Base-by-base conservation (phyloP, 805 yeast genomes). In the Candida taoyuanica region DNA sequence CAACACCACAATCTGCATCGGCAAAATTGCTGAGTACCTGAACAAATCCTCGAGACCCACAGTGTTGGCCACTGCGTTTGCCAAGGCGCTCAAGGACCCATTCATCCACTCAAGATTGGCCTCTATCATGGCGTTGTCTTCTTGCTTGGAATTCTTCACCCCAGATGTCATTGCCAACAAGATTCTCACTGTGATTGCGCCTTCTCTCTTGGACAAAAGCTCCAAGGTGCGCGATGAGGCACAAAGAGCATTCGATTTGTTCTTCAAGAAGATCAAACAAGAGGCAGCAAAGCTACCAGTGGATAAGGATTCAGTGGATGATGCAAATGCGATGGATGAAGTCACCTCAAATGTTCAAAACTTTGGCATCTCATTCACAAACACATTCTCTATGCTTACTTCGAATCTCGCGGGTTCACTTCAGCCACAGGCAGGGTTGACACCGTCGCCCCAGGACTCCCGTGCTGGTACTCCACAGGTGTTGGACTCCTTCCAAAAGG, bases 31-130 rank as follows among this genome's bases (percentile, higher is more conserved):
- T 0, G 58, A 68, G 23, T 62, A 67, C 42, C 71, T 87, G 49
- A 78, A 77, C 50, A 52, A 65, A 16, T 60, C 57, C 13, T 67
- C 83, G 20, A 70, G 89, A 41, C 70, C 85, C 8, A 79, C 78
- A 17, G 95, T 93, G 3, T 64, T 93, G 33, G 78, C 87, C 3
- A 87, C 96, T 1, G 98, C 97, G 0, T 82, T 85, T 50, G 74
- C 85, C 3, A 81, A 88, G 51, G 83, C 95, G 0, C 67, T 91
- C 32, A 80, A 79, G 50, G 98, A 91, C 59, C 73, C 89, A 1
- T 78, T 77, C 52, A 70, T 79, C 3, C 87, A 84, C 7, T 78
- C 94, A 12, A 73, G 93, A 47, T 58, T 80, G 53, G 84, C 82
- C 4, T 87, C 96, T 0, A 65, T 93, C 19, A 64, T 77, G 43